Conservation (phyloP, 2,329 filamentous ascomycete species). For the Cercospora beticola region DNA sequence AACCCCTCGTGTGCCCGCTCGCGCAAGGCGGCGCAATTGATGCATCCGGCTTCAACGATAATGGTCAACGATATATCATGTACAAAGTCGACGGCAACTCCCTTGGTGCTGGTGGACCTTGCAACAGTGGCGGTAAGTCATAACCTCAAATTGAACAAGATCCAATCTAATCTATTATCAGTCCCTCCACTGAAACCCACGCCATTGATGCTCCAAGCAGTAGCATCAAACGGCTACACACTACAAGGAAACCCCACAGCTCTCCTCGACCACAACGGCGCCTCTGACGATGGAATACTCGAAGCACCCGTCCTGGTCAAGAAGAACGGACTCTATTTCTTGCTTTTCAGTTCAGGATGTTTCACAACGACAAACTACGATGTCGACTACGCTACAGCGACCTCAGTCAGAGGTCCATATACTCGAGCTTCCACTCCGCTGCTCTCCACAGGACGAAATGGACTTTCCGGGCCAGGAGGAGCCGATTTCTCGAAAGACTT, state of each 20-base stretch:
- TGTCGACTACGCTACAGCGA: constrained; percentile 37
- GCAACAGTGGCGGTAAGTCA: constrained; percentile 33
- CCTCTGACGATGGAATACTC: constrained; percentile 35
- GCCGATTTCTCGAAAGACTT: constrained; percentile 34
- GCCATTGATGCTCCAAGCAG: constrained; percentile 36
- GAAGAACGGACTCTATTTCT: constrained; percentile 34
- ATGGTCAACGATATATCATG: constrained; percentile 35
- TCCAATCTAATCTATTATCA: neutral
- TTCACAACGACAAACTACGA: constrained; percentile 36
- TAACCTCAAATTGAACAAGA: neutral
- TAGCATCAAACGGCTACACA: constrained; percentile 36
- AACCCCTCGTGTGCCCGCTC: constrained; percentile 33
- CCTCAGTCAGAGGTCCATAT: constrained; percentile 37
- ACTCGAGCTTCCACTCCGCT: constrained; percentile 30
- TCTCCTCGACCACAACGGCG: constrained; percentile 35
- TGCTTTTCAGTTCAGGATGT: constrained; percentile 41
- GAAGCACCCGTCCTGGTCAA: constrained; percentile 37
- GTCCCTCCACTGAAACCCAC: constrained; percentile 36
- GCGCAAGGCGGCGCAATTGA: constrained; percentile 39
- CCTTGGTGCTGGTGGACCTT: constrained; percentile 31
- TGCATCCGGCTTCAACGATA: constrained; percentile 36
- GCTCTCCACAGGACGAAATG: constrained; percentile 33
- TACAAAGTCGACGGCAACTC: constrained; percentile 43
- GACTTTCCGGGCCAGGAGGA: constrained; percentile 36
- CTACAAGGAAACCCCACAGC: constrained; percentile 29